Conservation (phyloP, 106 monocot species). For the Ottelia alismoides region DNA sequence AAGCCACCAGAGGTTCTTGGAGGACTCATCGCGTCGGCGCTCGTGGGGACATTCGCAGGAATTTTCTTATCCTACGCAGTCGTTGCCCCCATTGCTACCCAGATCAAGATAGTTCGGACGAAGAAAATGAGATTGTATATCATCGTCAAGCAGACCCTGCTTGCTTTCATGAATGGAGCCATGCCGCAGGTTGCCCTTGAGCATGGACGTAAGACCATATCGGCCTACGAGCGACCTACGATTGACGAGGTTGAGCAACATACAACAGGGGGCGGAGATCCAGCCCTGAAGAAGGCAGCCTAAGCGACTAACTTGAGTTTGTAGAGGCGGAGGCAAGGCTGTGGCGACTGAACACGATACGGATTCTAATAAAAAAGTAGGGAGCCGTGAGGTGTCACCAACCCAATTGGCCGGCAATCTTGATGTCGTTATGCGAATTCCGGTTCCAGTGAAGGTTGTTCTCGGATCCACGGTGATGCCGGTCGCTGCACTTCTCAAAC, state of each 20-base stretch:
- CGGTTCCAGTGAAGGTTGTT: too few species aligned
- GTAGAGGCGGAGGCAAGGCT: too few species aligned
- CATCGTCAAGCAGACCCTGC: not conserved
- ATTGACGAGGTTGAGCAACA: not conserved
- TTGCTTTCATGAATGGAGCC: not conserved
- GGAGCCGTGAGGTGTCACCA: too few species aligned
- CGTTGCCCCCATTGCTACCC: not conserved
- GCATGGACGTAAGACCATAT: not conserved
- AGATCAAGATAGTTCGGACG: not conserved
- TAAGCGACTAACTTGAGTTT: too few species aligned
- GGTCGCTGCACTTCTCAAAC: too few species aligned
- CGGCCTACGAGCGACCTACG: not conserved
- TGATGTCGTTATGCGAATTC: too few species aligned
- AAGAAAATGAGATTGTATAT: not conserved
- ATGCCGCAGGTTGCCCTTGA: not conserved
- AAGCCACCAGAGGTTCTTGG: not conserved
- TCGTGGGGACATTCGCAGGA: not conserved
- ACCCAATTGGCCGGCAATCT: too few species aligned
- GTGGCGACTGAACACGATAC: too few species aligned
- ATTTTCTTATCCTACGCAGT: not conserved
- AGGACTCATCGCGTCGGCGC: not conserved
- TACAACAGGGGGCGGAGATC: too few species aligned
- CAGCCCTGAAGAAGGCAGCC: too few species aligned
- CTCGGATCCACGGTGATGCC: too few species aligned
- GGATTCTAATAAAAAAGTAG: too few species aligned